Conservation (phyloP, 2,329 filamentous ascomycete genomes). For the Xylaria sp. region DNA sequence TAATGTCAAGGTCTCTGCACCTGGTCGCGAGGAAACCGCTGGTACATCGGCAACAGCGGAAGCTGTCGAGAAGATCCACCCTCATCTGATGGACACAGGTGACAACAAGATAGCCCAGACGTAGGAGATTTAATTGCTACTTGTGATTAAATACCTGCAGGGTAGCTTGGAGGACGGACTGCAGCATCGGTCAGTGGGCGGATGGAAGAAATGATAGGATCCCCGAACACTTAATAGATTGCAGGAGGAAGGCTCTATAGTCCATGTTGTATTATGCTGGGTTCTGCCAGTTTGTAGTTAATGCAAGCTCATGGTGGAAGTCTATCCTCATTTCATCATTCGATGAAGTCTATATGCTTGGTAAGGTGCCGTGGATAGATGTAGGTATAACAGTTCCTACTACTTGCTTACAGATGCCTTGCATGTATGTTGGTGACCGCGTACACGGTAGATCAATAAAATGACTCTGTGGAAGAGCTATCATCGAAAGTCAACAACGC, state of each 20-base stretch:
- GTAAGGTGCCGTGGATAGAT: too few relatives aligned
- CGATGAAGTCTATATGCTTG: not conserved
- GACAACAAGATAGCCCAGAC: not conserved
- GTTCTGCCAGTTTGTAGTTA: not conserved
- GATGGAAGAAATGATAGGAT: not conserved
- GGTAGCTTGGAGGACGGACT: not conserved
- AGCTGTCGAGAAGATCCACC: not conserved
- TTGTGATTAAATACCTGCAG: not conserved
- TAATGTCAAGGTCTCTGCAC: conserved; percentile 52
- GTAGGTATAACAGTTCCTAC: too few relatives aligned
- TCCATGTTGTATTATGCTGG: not conserved
- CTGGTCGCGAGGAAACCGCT: conserved; percentile 3
- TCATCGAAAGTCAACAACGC: too few relatives aligned
- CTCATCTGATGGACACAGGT: not conserved
- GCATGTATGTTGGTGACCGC: not conserved
- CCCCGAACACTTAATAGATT: not conserved
- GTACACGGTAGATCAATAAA: not conserved
- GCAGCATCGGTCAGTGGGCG: not conserved
- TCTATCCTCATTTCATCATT: too few relatives aligned
- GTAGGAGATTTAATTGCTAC: not conserved
- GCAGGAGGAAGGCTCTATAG: not conserved
- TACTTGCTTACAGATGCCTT: too few relatives aligned
- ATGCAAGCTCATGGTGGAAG: not conserved
- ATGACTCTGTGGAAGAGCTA: not conserved
- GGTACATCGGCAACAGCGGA: conserved; percentile 1